Evolutionary conservation across 2,329 filamentous ascomycete species (phyloP), one percentile per base, ranked within the genome.

Genomic region (Raffaelea ambrosiae): DNA sequence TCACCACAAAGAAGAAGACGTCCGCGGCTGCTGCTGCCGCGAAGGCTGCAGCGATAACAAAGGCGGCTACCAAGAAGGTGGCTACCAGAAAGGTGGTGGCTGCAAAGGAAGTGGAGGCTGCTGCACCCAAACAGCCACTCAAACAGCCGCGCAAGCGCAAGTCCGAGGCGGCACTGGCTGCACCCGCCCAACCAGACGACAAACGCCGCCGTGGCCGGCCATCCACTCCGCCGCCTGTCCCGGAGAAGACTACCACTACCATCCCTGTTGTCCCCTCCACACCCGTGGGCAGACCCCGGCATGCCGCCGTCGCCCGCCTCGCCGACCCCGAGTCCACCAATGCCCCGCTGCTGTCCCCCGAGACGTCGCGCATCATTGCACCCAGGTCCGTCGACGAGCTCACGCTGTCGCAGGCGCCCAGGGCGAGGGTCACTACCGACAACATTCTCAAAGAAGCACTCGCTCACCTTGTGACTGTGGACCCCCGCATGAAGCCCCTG

Each of bases 381-480:
- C 26, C 7, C 7, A 7, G 26, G 7, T 44, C 48, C 8, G 47
- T 21, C n/a, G 5, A 4, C 13, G 70, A 71, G 68, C n/a, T 69
- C 72, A 40, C 71, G 69, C 9, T 49, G 53, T 54, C 46, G n/a
- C 21, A 20, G 20, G 13, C 26, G 26, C 13, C 26, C 26, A 29
- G 13, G 26, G 13, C 7, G 26, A 29, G 26, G 13, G 74, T 75
- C 2, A 86, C 84, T n/a, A 86, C 83, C 5, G 77, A 76, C 18
- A 86, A 77, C 44, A 66, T 96, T 16, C 74, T 97, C 3, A 74
- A 86, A 39, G 76, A 88, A 58, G 91, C 88, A 3, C 79, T 83
- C 53, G 77, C 77, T 9, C 84, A 94, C 64, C 71, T 97, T 7
- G 74, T 90, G 55, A 72, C 71, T 16, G 75, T 86, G 5, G 90